Evolutionary conservation across 768 basidiomycete species (phyloP), one percentile per base, ranked within the genome.

Genomic region (Chalciporus pseudorubinellus): DNA sequence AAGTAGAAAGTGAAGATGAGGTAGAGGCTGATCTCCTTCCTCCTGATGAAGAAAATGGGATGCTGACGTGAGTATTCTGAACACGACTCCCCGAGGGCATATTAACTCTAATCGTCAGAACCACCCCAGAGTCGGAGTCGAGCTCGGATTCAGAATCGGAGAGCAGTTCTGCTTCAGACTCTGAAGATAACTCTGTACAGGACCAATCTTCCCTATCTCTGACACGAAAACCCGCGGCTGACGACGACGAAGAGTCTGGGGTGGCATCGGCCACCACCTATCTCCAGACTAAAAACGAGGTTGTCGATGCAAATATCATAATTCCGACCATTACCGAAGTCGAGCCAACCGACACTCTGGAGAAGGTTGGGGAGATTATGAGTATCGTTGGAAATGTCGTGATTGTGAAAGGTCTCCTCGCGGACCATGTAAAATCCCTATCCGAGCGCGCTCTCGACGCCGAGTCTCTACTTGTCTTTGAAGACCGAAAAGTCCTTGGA

Each of bases 401-500:
- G 44, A 87, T 94, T 48, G 75, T 95, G 41, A 82, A 76, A 54
- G 92, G 90, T 20, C 57, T 76, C 12, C 67, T 77, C 0, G 76
- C 77, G 34, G 71, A 73, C 16, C 57, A 67, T 48, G 60, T 70
- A 6, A 73, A 71, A 50, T 71, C 77, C 44, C 76, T 77, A 3
- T 81, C 79, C 46, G 80, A 83, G 55, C 76, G 75, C 29, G 83
- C 89, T 36, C 76, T 98, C 38, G 95, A 98, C 68, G 85, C 83
- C 40, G 95, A 95, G 26, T 95, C 92, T 22, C 72, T 98, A 19
- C 80, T 98, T 33, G 92, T 95, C 36, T 93, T 93, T 64, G 84
- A 85, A 19, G 93, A 98, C 68, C 76, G 92, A 45, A 84, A 81
- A 56, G 92, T 95, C n/a, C 66, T 98, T 61, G 95, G 95, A 40